Evolutionary conservation across 2,329 filamentous ascomycete genomes (phyloP).

Genomic region (Pseudocercospora macadamiae): DNA sequence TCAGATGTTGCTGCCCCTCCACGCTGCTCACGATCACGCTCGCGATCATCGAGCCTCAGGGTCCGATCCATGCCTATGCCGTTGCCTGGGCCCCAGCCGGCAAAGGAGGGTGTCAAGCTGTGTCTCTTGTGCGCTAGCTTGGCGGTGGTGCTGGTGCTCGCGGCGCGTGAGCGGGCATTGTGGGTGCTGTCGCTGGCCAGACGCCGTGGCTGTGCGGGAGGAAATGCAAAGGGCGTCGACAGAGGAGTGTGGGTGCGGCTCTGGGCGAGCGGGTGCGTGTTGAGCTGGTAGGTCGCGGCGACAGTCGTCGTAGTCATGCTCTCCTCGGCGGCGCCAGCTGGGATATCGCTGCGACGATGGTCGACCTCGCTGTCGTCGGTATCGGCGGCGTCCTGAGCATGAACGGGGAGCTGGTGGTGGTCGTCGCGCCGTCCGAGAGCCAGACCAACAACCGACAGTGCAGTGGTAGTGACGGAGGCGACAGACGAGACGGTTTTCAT

Average conservation of each 20-base stretch:
- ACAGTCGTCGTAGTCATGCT: conserved; percentile 5
- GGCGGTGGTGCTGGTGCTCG: conserved; percentile 11
- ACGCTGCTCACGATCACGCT: conserved; percentile 11
- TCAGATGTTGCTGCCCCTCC: conserved; percentile 5
- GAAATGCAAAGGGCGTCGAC: conserved; percentile 11
- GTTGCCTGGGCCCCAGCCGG: conserved; percentile 15
- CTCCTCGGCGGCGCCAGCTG: not conserved
- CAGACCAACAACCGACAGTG: conserved; percentile 60
- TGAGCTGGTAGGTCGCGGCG: conserved; percentile 11
- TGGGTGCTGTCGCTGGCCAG: conserved; percentile 19
- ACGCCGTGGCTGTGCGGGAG: conserved; percentile 14
- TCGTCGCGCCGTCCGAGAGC: conserved; percentile 28
- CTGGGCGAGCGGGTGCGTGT: conserved; percentile 9
- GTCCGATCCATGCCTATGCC: conserved; percentile 25
- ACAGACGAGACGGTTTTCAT: conserved; percentile 42
- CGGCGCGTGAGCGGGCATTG: conserved; percentile 17
- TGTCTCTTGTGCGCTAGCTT: conserved; percentile 5
- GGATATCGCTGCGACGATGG: conserved; percentile 18
- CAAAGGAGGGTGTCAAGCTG: conserved; percentile 6
- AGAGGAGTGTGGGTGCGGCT: not conserved
- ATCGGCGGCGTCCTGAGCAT: not conserved
- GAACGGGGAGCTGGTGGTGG: too few species aligned
- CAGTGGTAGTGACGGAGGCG: conserved; percentile 66
- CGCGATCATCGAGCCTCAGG: conserved; percentile 13
- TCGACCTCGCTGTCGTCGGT: conserved; percentile 40